Base-by-base conservation (phyloP, 441 rosid genomes). In the Arabidopsis hybrid region DNA sequence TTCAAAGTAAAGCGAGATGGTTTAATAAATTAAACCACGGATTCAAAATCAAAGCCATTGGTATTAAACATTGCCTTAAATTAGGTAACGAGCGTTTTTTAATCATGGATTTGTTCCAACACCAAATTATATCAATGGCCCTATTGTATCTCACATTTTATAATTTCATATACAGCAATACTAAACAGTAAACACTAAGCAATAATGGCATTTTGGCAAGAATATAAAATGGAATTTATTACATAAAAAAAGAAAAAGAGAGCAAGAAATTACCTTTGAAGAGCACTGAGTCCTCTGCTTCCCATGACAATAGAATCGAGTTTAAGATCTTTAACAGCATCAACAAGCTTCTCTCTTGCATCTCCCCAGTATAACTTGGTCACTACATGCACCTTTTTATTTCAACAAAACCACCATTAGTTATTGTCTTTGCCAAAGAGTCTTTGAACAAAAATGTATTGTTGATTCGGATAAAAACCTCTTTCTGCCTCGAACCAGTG, bases 321-420 rank as follows among this genome's bases (percentile, higher is more conserved):
- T 71, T 92, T 89, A 67, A 95, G 88, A 79, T 86, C 97, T 46
- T 85, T 89, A 50, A 85, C 63, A 5, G 98, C 90, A 51, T 95
- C 93, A 2, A 92, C 67, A 7, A 95, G 78, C 81, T 81, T 86
- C 77, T 95, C 99, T 60, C 99, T 89, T 2, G 99, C 87, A 51
- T 95, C 97, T 65, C 96, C 99, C 97, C 96, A 89, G 78, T 95
- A 95, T 39, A 92, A 59, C 56, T 95, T 95, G 13, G 93, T 60
- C 34, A 92, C 85, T 1, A 89, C 73, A 4, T 74, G 64, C 29
- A 88, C 80, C 98, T 91, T 1, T 75, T 58, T 17, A 2, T 21
- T 34, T 14, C 26, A 49, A 62, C 34, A 70, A 39, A 64, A 69
- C 50, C 69, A 57, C 14, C 46, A 36, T 1, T 7, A n/a, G 7